Percentiles rank a stretch among this genome's conserved stretches.
Evolutionary conservation across 495 filamentous ascomycete species (phyloP).

Genomic region (Hypoxylon trugodes): DNA sequence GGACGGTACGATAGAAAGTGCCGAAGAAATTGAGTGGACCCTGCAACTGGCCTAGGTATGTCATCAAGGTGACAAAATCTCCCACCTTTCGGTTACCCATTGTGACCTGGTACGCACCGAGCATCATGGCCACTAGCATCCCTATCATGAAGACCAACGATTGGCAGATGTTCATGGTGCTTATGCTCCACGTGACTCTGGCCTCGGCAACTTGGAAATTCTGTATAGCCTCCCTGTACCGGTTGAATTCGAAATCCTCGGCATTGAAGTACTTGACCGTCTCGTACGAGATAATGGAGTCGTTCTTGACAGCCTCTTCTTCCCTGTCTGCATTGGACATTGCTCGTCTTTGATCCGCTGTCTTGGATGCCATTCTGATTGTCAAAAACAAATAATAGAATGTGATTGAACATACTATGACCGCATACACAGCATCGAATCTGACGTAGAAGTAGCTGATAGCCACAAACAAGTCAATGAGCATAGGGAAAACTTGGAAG

Average conservation of each 20-base stretch:
- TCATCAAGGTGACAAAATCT: conserved; percentile 80
- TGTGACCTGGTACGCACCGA: conserved; percentile 88
- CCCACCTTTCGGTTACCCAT: conserved; percentile 74
- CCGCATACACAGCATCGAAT: conserved; percentile 91
- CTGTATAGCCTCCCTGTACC: conserved; percentile 68
- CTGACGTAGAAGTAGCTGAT: conserved; percentile 82
- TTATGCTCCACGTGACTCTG: conserved; percentile 85
- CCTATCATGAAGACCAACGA: conserved; percentile 94
- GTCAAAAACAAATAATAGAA: conserved; percentile 96
- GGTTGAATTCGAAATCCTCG: conserved; percentile 88
- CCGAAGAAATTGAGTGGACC: conserved; percentile 97
- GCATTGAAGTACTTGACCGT: conserved; percentile 99
- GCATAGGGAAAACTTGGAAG: conserved; percentile 93
- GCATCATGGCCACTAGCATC: conserved; percentile 81
- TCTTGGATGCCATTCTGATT: conserved; percentile 92
- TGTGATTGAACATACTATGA: conserved; percentile 89
- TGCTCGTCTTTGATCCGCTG: conserved; percentile 85
- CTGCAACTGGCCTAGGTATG: conserved; percentile 93
- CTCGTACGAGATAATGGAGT: conserved; percentile 97
- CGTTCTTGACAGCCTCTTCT: conserved; percentile 97
- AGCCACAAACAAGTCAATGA: conserved; percentile 87
- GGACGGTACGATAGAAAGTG: conserved; percentile 95
- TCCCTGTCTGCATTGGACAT: conserved; percentile 95
- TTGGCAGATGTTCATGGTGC: conserved; percentile 92
- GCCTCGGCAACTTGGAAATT: conserved; percentile 89